phyloP scores from a whole-genome alignment of 176 grass and related monocot species.

The Areca catechu region DNA sequence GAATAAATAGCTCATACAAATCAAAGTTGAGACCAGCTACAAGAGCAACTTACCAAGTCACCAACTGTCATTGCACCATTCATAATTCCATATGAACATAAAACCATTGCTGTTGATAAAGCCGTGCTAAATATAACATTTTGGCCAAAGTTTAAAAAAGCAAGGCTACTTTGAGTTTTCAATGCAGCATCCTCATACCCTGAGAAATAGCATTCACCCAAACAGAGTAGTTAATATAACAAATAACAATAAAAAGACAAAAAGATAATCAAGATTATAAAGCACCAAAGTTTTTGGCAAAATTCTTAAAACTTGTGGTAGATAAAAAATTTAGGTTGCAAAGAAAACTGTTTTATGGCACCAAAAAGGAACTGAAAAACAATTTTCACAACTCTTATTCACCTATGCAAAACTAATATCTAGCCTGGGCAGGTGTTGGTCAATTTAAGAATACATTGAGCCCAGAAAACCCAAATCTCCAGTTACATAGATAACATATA shows the following conservation, averaged over 20 bases:
- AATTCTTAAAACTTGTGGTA: no score
- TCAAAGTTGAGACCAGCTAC: slow-evolving; percentile 3
- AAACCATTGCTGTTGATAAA: slow-evolving; percentile 90
- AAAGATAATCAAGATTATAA: neutral
- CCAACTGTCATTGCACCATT: slow-evolving; percentile 92
- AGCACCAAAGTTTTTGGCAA: no score
- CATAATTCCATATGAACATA: slow-evolving; percentile 95
- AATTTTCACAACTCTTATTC: no score
- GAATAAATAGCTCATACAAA: no score
- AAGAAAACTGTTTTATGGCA: no score
- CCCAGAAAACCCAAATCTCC: no score
- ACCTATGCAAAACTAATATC: no score
- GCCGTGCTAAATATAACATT: slow-evolving; percentile 89
- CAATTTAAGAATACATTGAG: no score
- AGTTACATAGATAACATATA: no score
- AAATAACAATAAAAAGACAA: slow-evolving; percentile 13
- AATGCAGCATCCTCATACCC: slow-evolving; percentile 82
- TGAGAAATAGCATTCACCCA: slow-evolving; percentile 19
- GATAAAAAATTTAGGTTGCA: no score
- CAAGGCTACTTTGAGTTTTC: slow-evolving; percentile 95
- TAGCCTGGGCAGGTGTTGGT: no score
- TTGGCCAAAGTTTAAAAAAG: slow-evolving; percentile 91
- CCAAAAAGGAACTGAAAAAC: no score
- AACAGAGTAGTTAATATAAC: slow-evolving; percentile 16
- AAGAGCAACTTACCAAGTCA: slow-evolving; percentile 72